Conservation (phyloP, 495 filamentous ascomycete genomes). For the Aspergillus egyptiacus region DNA sequence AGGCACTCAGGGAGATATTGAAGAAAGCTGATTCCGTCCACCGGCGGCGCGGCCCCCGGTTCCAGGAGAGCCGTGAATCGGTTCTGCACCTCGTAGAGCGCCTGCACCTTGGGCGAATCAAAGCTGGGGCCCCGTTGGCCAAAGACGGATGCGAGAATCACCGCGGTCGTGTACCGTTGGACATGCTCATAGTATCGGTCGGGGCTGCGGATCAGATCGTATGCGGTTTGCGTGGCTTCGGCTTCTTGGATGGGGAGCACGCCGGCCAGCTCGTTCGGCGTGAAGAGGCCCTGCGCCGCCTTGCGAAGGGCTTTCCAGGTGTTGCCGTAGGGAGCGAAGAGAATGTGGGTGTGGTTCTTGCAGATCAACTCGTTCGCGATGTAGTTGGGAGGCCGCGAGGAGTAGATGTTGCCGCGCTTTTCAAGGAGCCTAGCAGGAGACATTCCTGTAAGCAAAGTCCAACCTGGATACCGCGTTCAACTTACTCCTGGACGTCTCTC, state of each 20-base stretch:
- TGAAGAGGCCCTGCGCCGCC: neutral
- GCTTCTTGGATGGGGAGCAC: neutral
- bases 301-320: neutral
- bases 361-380: slow-evolving; percentile 6
- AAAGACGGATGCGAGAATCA: slow-evolving; percentile 1
- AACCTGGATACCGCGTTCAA: neutral
- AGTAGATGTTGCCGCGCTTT: slow-evolving; percentile 6
- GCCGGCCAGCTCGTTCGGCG: neutral
- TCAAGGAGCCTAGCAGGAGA: neutral
- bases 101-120: neutral
- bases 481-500: slow-evolving; percentile 1
- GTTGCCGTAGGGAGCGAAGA: neutral
- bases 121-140: neutral
- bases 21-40: neutral
- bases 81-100: slow-evolving; percentile 1
- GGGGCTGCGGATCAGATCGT: neutral
- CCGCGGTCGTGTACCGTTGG: slow-evolving; percentile 1
- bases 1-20: neutral
- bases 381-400: neutral
- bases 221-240: neutral
- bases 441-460: too few relatives aligned
- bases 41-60: neutral
- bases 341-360: slow-evolving; percentile 1
- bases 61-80: slow-evolving; percentile 2
- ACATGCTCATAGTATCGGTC: slow-evolving; percentile 1